Evolutionary conservation across 768 basidiomycete genomes (phyloP), one percentile per base, ranked within the genome.

Genomic region (Russula foetens): DNA sequence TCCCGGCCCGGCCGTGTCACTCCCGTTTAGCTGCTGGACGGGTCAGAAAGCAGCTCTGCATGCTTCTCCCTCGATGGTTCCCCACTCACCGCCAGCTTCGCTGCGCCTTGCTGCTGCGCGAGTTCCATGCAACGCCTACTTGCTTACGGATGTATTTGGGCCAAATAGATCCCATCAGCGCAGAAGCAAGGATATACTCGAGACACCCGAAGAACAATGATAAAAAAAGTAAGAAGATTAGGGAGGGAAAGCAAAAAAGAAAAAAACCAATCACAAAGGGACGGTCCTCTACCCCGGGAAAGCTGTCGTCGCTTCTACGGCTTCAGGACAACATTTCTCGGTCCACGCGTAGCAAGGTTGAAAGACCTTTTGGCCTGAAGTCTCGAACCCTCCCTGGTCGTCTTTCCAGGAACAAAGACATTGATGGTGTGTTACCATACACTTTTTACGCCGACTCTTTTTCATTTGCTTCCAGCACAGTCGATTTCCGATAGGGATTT

Each of bases 21-120:
- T 21, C 4, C 4, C 4, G 21, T 17, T 46, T 31, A 19, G 44
- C 14, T 39, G 2, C n/a, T 38, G 38, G 35, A 9, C 31, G 4
- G 5, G 31, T 33, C 31, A 33, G 31, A 7, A 35, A 35, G 11
- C 2, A 2, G 35, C 35, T 12, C 19, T 28, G 38, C 47, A 62
- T 62, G 61, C 38, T 47, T 46, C 17, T 59, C 50, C 24, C 59
- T 43, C 59, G 59, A 60, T 60, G 59, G 23, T 26, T 24, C 35
- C 21, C 46, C 28, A 44, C 28, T 21, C 51, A 26, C 31, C 26
- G 12, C 31, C 39, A 19, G 41, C 39, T 29, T 12, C 39, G 19
- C 39, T 39, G 12, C 26, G 8, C 12, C 4, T 24, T n/a, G 2
- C 8, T 14, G 24, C 38, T 44, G 4, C 56, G 39, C n/a, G 44